Conservation (phyloP, 1,284 basidiomycete genomes). For the Rhizopogon parksii region DNA sequence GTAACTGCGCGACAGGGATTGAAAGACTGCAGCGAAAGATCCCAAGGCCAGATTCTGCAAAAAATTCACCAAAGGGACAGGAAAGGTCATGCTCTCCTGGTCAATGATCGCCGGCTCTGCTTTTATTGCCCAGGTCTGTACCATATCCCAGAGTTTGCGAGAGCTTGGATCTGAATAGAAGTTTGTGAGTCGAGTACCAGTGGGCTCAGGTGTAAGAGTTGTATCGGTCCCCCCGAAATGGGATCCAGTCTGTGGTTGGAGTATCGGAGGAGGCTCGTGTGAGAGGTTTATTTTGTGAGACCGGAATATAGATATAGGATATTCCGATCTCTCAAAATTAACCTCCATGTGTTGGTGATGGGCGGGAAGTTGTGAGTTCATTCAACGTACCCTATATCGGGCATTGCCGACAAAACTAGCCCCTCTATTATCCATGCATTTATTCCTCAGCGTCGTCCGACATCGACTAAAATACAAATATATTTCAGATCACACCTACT, state of each 20-base stretch:
- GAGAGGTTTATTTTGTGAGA: not conserved
- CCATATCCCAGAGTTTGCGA: not conserved
- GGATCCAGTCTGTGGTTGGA: too few species aligned
- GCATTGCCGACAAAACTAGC: too few species aligned
- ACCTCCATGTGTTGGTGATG: too few species aligned
- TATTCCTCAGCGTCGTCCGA: not conserved
- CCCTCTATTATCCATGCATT: not conserved
- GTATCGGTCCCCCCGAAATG: too few species aligned
- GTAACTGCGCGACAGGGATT: not conserved
- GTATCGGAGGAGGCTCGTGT: too few species aligned
- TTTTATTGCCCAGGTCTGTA: not conserved
- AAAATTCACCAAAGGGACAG: not conserved
- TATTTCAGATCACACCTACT: not conserved
- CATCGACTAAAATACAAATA: not conserved
- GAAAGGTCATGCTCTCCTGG: too few species aligned
- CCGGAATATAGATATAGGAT: too few species aligned
- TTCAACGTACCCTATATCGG: too few species aligned
- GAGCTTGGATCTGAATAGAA: not conserved
- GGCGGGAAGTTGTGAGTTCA: too few species aligned
- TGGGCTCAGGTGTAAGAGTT: not conserved
- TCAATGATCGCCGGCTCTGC: not conserved
- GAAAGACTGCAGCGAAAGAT: not conserved
- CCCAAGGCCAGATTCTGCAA: not conserved
- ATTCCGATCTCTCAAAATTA: too few species aligned
- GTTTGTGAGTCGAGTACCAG: not conserved